A percentile compares a stretch with the other conserved stretches of the same genome.
Evolutionary conservation across 257 asterid species (phyloP).

Genomic region (Salvia hispanica): DNA sequence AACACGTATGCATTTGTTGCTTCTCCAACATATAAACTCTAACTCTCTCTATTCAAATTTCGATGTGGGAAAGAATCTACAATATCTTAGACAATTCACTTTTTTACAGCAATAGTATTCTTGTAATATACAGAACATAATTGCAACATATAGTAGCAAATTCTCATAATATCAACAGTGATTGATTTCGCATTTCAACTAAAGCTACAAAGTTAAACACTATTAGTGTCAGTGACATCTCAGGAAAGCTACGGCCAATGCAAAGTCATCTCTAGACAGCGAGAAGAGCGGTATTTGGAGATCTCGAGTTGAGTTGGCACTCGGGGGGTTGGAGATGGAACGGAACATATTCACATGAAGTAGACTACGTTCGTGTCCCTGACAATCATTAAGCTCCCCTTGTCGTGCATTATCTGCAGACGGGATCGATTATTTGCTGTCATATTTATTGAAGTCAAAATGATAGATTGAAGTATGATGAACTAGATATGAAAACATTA

Average conservation of each 20-base stretch:
- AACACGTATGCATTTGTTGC: background rate
- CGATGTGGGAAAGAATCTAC: slow-evolving; percentile 23
- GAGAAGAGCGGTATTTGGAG: background rate
- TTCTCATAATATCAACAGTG: background rate
- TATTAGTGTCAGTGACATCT: background rate
- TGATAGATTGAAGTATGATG: background rate
- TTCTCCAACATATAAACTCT: background rate
- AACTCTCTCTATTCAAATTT: background rate
- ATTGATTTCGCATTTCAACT: background rate
- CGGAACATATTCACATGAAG: slow-evolving; percentile 50
- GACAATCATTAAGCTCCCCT: slow-evolving; percentile 51
- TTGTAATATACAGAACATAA: too few species aligned
- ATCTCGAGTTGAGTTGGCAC: background rate
- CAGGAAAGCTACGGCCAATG: background rate
- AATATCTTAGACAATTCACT: too few species aligned
- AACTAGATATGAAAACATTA: slow-evolving; percentile 30
- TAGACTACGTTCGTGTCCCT: slow-evolving; percentile 49
- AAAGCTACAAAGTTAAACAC: background rate
- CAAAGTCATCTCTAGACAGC: background rate
- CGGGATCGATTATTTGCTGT: background rate
- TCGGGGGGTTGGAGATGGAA: too few species aligned
- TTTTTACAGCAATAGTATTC: too few species aligned
- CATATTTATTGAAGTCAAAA: background rate
- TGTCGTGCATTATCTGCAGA: slow-evolving; percentile 66
- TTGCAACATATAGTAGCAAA: too few species aligned